phyloP scores from a whole-genome alignment of 139 green algal species.

The Micromonas commoda region DNA sequence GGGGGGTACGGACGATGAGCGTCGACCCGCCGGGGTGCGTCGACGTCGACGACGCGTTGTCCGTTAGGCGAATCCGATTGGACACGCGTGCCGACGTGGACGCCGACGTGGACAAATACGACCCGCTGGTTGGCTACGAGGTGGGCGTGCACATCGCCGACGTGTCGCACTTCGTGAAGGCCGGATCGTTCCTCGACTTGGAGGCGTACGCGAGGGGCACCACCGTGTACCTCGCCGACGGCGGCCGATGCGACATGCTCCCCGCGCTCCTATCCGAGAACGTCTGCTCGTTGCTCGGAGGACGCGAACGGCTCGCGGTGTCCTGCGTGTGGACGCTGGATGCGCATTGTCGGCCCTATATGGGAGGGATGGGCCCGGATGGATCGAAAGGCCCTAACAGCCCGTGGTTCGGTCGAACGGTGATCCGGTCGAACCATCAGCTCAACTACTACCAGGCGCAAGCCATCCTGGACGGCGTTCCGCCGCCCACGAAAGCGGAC shows the following conservation, averaged over 20 bases:
- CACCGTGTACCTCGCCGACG: conserved; percentile 48
- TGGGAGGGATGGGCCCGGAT: too few species aligned
- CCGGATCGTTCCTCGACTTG: conserved; percentile 34
- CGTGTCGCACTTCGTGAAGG: conserved; percentile 48
- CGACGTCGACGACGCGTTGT: conserved; percentile 56
- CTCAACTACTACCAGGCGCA: conserved; percentile 91
- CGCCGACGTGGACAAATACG: too few species aligned
- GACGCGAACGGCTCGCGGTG: conserved; percentile 80
- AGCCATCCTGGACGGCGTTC: conserved; percentile 73
- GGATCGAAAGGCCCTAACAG: too few species aligned
- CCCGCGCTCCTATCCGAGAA: conserved; percentile 76
- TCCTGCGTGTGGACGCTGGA: conserved; percentile 86
- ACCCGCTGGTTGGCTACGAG: too few species aligned
- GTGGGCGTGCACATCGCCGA: conserved; percentile 48
- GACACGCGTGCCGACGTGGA: too few species aligned
- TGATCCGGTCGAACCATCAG: conserved; percentile 68
- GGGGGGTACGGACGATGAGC: conserved; percentile 30
- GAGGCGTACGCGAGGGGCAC: conserved; percentile 45
- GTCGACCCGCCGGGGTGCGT: conserved; percentile 47
- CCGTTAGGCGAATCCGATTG: conserved; percentile 30
- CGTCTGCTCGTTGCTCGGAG: conserved; percentile 68
- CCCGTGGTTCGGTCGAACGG: conserved; percentile 57
- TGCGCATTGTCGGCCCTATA: too few species aligned
- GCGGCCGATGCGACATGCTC: conserved; percentile 52
- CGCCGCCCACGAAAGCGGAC: not conserved